Conservation (phyloP, 768 basidiomycete genomes). For the Macrolepiota fuliginosa region DNA sequence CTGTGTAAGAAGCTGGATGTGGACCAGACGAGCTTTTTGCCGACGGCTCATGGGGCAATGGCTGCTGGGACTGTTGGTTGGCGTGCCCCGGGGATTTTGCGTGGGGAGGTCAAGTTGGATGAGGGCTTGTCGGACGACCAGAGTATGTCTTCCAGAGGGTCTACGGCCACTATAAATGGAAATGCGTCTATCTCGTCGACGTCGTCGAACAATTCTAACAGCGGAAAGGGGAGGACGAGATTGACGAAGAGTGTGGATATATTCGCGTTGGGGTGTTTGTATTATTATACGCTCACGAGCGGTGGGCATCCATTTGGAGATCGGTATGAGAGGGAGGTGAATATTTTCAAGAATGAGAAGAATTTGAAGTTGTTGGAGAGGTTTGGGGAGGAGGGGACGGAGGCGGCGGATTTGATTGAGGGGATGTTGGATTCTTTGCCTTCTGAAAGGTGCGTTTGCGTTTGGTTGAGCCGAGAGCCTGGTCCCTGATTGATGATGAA, state of each 20-base stretch:
- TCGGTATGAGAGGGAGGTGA: slow-evolving; percentile 88
- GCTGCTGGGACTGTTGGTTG: slow-evolving; percentile 95
- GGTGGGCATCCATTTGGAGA: slow-evolving; percentile 95
- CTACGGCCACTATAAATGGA: slow-evolving; percentile 49
- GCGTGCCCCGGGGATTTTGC: slow-evolving; percentile 94
- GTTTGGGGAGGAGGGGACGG: slow-evolving; percentile 92
- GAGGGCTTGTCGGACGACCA: slow-evolving; percentile 61
- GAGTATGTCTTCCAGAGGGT: slow-evolving; percentile 66
- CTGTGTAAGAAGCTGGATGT: slow-evolving; percentile 92
- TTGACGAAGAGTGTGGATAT: slow-evolving; percentile 96
- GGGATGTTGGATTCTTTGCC: slow-evolving; percentile 80
- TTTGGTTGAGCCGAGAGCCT: not conserved
- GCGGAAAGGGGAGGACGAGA: slow-evolving; percentile 50
- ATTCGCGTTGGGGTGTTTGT: slow-evolving; percentile 93
- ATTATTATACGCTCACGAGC: slow-evolving; percentile 87
- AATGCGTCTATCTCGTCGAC: slow-evolving; percentile 17
- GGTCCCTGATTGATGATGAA: not conserved
- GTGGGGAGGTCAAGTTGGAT: slow-evolving; percentile 92
- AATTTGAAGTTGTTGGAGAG: slow-evolving; percentile 66
- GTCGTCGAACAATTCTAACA: slow-evolving; percentile 22
- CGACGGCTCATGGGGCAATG: slow-evolving; percentile 85
- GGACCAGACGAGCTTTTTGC: slow-evolving; percentile 95
- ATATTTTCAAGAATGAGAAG: slow-evolving; percentile 85
- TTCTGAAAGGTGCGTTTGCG: slow-evolving; percentile 56
- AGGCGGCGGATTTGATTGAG: slow-evolving; percentile 80